Conservation (phyloP, 1,284 basidiomycete genomes). For the Xerocomus amazonicus region DNA sequence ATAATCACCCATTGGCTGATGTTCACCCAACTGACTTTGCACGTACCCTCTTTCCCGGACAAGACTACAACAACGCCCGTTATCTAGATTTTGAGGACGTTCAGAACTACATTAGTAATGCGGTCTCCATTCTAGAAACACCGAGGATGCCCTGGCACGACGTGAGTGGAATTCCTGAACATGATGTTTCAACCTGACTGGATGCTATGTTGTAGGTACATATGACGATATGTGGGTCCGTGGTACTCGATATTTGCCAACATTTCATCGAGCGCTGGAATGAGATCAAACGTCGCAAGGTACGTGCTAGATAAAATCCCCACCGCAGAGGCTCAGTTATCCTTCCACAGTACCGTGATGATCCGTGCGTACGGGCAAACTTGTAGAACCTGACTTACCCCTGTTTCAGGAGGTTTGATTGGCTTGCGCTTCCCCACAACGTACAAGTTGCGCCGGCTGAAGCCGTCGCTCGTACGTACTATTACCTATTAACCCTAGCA, state of each 20-base stretch:
- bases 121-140: slow-evolving; percentile 66
- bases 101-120: slow-evolving; percentile 73
- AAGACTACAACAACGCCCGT: slow-evolving; percentile 90
- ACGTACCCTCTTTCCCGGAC: slow-evolving; percentile 85
- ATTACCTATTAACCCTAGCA: neutral
- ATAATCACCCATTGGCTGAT: slow-evolving; percentile 83
- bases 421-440: slow-evolving; percentile 84
- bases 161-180: slow-evolving; percentile 39
- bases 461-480: slow-evolving; percentile 52
- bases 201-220: slow-evolving; percentile 50
- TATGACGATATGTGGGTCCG: slow-evolving; percentile 81
- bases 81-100: slow-evolving; percentile 82
- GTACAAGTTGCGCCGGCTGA: slow-evolving; percentile 58
- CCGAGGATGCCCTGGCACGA: slow-evolving; percentile 90
- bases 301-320: slow-evolving; percentile 22
- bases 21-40: slow-evolving; percentile 83
- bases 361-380: slow-evolving; percentile 39
- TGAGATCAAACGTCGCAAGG: slow-evolving; percentile 78
- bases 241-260: slow-evolving; percentile 85
- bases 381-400: slow-evolving; percentile 4
- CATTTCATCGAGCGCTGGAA: slow-evolving; percentile 91
- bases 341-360: slow-evolving; percentile 45
- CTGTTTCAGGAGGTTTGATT: slow-evolving; percentile 50
- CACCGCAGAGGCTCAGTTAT: slow-evolving; percentile 8
- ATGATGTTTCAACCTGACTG: neutral